Conservation (phyloP, 106 monocot species). For the Platanthera guangdongensis region DNA sequence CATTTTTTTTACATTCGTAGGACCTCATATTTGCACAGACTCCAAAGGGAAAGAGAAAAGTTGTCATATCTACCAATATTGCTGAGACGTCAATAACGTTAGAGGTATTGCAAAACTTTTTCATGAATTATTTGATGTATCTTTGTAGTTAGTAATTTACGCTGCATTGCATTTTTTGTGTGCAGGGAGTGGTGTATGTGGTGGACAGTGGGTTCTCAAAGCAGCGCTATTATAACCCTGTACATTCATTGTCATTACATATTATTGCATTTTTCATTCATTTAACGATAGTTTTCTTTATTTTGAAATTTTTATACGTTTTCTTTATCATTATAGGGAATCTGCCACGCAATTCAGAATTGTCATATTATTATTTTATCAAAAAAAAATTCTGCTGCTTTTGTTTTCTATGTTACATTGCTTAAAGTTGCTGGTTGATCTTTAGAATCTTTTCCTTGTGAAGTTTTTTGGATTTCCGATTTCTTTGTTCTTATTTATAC, state of each 20-base stretch:
- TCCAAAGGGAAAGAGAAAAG: constrained; percentile 89
- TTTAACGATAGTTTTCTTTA: constrained; percentile 1
- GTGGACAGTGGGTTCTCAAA: constrained; percentile 95
- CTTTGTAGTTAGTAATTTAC: neutral
- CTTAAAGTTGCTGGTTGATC: neutral
- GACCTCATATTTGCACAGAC: constrained; percentile 88
- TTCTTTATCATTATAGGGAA: neutral
- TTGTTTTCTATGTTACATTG: neutral
- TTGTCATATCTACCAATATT: constrained; percentile 97
- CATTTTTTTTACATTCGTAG: constrained; percentile 26
- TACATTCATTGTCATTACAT: constrained; percentile 15
- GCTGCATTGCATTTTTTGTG: neutral
- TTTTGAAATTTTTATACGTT: neutral
- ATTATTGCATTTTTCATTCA: neutral
- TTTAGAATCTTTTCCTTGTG: neutral
- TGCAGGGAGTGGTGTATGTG: constrained; percentile 79
- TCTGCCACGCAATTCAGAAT: neutral
- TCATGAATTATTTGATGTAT: neutral
- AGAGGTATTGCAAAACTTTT: constrained; percentile 47
- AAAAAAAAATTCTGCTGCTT: neutral
- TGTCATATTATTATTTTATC: neutral
- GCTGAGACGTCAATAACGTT: constrained; percentile 97
- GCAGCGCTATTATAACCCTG: constrained; percentile 91
- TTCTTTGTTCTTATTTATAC: neutral
- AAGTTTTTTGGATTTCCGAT: neutral